Base-by-base conservation (phyloP, 345 rosid genomes). In the Trapa incisa region DNA sequence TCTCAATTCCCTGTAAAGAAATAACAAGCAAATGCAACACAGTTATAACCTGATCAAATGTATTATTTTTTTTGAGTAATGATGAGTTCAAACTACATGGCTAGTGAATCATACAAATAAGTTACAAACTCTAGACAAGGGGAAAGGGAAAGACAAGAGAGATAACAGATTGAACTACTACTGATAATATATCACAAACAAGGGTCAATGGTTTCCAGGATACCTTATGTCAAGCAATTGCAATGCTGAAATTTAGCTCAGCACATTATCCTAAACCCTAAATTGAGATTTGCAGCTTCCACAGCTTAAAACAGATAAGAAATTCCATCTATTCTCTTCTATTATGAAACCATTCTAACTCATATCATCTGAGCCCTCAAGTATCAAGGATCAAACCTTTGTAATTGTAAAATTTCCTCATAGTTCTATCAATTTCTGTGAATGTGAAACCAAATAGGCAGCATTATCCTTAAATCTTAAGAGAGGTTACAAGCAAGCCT, bases 1-100 rank as follows among this genome's bases (percentile, higher is more conserved):
- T 94, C 81, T 94, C 99, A 75, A 94, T 89, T 68, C 96, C 96
- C 98, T 94, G 86, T 66, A 78, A 69, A 52, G 74, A 10, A 43
- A 22, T 32, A 33, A 33, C 10, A 32, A 42, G 17, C 9, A 70
- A 47, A 61, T 68, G 8, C 60, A 38, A 37, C 54, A 65, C 47
- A 38, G 66, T 41, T 33, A 43, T 9, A 63, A 58, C 16, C 61
- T 12, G 22, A 52, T 15, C 16, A 37, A 1, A 12, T 11, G 11
- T 6, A 15, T 50, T 50, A 13, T 1, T 50, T 16, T 4, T 50
- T 50, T 17, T 50, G 5, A 15, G 5, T 15, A 17, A 15, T 16
- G 4, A 50, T 16, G 56, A 50, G n/a, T 50, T 50, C 22, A 17
- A 7, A 15, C 56, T 50, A 17, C 56, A 50, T 2, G 13, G 14